Percentiles rank a stretch among this genome's conserved stretches.
These are phyloP conservation scores for Neurospora intermedia DNA, from an alignment of 495 filamentous ascomycete species.

Conservation along the genomic window DNA sequence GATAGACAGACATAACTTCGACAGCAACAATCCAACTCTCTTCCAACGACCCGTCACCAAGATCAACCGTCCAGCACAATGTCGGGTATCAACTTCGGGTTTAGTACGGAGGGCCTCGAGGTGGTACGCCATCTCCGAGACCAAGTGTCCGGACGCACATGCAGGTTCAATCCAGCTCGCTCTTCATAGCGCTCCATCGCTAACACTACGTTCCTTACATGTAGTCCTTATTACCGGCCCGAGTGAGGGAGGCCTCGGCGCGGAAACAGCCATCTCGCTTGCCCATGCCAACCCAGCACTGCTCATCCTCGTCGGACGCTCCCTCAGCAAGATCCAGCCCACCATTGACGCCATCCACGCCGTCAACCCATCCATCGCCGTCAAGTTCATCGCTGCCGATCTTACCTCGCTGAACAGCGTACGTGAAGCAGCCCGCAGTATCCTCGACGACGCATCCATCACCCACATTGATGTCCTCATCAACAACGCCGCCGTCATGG, in stretches of 20 bases:
- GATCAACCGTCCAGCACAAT: neutral
- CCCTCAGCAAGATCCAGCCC: constrained; percentile 26
- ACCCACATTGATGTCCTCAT: constrained; percentile 52
- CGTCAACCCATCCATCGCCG: constrained; percentile 26
- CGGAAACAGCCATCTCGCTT: constrained; percentile 33
- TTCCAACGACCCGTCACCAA: neutral
- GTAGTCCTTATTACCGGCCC: constrained; percentile 41
- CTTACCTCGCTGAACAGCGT: constrained; percentile 37
- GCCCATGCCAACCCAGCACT: constrained; percentile 29
- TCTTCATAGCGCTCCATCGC: neutral
- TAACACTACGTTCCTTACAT: neutral
- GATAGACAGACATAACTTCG: neutral
- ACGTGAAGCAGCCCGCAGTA: constrained; percentile 36
- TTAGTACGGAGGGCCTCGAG: constrained; percentile 21
- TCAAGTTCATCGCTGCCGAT: constrained; percentile 36
- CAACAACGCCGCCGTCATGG: constrained; percentile 64
- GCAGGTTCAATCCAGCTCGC: constrained; percentile 13
- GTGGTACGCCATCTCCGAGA: constrained; percentile 28
- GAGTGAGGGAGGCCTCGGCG: constrained; percentile 36
- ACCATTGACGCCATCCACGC: constrained; percentile 29
- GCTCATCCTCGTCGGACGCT: constrained; percentile 35
- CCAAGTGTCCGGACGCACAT: constrained; percentile 26
- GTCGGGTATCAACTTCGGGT: neutral
- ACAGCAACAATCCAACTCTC: neutral
- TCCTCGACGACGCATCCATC: constrained; percentile 35